These are phyloP conservation scores for Didymella pomorum DNA, from an alignment of 2,329 filamentous ascomycete genomes.

Conservation along the genomic window DNA sequence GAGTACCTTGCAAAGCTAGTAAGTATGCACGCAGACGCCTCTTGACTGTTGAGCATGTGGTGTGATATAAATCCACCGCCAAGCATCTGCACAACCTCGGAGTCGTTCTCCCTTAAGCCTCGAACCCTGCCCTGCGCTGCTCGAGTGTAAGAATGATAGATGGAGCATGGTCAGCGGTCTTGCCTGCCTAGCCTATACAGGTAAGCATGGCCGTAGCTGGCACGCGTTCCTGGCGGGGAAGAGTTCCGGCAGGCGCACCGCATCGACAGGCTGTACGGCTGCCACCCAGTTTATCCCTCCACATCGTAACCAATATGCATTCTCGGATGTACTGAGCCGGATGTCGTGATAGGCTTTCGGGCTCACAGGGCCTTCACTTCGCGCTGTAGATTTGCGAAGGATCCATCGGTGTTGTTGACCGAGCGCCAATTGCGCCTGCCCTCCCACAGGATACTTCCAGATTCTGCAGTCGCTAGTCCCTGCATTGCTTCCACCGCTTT, in stretches of 20 bases:
- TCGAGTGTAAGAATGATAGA: background rate
- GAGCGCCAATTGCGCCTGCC: background rate
- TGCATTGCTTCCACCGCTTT: background rate
- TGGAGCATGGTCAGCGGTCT: background rate
- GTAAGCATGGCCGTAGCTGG: background rate
- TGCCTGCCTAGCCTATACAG: background rate
- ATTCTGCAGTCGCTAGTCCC: background rate
- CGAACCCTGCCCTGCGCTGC: background rate
- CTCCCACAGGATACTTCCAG: background rate
- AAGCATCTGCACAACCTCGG: background rate
- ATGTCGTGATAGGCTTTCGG: background rate
- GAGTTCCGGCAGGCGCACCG: background rate
- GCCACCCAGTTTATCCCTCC: background rate
- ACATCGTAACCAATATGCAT: background rate
- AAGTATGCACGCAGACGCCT: background rate
- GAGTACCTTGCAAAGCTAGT: background rate
- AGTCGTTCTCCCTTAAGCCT: background rate
- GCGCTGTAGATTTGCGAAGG: background rate
- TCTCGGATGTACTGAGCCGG: constrained; percentile 1
- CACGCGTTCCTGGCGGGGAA: constrained; percentile 1
- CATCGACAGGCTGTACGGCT: background rate
- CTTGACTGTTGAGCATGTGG: background rate
- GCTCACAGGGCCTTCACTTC: background rate
- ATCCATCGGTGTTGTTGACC: background rate
- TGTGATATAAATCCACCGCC: background rate